These are phyloP conservation scores for Carex kokanica DNA, from an alignment of 176 grass and related monocot genomes.

Conservation along the genomic window DNA sequence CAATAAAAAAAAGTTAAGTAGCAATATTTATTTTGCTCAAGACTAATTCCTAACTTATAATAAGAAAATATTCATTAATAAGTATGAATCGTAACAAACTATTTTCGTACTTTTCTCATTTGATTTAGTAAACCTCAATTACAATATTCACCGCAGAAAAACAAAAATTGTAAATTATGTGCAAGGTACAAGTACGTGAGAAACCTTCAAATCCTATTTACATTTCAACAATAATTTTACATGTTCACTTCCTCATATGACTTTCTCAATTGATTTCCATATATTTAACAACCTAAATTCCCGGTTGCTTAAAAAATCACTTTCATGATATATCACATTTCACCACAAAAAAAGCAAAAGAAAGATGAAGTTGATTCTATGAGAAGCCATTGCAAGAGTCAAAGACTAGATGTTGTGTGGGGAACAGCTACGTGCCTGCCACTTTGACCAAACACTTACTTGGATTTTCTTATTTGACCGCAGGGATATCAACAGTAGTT, in stretches of 20 bases:
- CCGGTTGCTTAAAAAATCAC: not conserved
- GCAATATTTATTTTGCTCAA: no score
- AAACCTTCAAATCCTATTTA: not conserved
- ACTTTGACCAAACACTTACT: constrained; percentile 28
- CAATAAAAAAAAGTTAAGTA: not conserved
- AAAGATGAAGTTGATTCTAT: not conserved
- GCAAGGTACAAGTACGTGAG: not conserved
- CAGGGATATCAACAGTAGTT: not conserved
- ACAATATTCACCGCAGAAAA: not conserved
- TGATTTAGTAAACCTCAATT: not conserved
- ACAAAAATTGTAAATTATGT: not conserved
- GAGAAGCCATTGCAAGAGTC: not conserved
- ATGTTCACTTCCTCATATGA: not conserved
- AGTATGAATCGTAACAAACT: no score
- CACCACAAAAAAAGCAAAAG: constrained; percentile 9
- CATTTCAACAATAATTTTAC: not conserved
- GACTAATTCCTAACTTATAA: not conserved
- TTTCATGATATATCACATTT: not conserved
- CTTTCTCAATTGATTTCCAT: not conserved
- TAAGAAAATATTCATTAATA: not conserved
- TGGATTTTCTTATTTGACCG: constrained; percentile 2
- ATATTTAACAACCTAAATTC: not conserved
- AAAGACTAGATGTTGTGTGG: constrained; percentile 26
- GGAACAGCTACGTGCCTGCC: constrained; percentile 22
- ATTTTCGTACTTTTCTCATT: not conserved